phyloP scores from a whole-genome alignment of 345 rosid genomes.

The Limnanthes douglasii region DNA sequence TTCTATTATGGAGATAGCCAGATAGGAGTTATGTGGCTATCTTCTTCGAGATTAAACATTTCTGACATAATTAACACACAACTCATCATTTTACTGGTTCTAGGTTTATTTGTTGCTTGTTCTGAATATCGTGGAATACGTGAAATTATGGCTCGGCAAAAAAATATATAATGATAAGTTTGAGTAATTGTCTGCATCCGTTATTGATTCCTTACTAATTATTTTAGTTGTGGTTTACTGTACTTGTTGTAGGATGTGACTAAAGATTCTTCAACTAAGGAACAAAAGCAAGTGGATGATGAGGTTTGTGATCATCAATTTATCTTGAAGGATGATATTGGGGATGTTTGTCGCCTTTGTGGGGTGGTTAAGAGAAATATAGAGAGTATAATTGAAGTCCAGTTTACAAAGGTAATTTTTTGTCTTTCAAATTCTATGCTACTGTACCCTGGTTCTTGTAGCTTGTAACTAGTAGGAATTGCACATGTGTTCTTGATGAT shows the following conservation, averaged over 20 bases:
- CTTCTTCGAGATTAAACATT: background rate
- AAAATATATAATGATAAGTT: too few relatives aligned
- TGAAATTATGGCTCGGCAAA: too few relatives aligned
- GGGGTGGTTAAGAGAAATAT: conserved; percentile 64
- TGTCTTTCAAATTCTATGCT: background rate
- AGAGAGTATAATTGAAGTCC: conserved; percentile 64
- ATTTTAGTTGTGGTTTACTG: conserved; percentile 1
- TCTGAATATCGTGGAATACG: too few relatives aligned
- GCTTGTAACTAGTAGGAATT: too few relatives aligned
- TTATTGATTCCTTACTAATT: background rate
- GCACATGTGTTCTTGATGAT: too few relatives aligned
- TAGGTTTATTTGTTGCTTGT: background rate
- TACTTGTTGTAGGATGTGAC: conserved; percentile 26
- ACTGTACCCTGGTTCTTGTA: too few relatives aligned
- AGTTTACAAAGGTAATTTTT: conserved; percentile 51
- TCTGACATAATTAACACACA: background rate
- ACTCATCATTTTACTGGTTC: background rate
- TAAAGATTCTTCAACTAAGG: conserved; percentile 25
- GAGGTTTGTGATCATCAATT: conserved; percentile 67
- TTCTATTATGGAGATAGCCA: too few relatives aligned
- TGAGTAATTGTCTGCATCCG: too few relatives aligned
- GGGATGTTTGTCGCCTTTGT: conserved; percentile 81
- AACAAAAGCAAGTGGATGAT: conserved; percentile 21
- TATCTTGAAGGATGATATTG: conserved; percentile 74
- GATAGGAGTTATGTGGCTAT: too few relatives aligned